Evolutionary conservation across 306 rosid species (phyloP).

Genomic region (Amphicarpaea edgeworthii): DNA sequence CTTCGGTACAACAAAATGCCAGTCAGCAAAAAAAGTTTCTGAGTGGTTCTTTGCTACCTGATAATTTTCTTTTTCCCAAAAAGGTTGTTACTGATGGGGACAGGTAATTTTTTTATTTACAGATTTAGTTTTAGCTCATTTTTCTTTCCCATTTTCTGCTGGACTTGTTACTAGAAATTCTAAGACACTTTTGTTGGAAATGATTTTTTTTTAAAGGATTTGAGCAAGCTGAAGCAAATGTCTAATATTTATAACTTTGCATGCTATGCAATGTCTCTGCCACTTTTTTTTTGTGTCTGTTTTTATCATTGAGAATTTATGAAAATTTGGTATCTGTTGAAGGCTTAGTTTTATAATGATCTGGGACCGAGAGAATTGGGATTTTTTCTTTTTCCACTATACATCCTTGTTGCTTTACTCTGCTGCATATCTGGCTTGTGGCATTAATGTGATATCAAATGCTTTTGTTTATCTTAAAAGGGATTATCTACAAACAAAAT

Average conservation of each 20-base stretch:
- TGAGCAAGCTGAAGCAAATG: conserved; percentile 17
- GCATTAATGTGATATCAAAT: conserved; percentile 26
- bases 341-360: conserved; percentile 23
- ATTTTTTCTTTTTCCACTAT: conserved; percentile 31
- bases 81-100: conserved; percentile 65
- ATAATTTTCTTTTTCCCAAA: conserved; percentile 57
- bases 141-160: conserved; percentile 6
- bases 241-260: conserved; percentile 3
- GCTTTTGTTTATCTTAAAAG: conserved; percentile 58
- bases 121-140: conserved; percentile 11
- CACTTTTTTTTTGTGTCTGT: neutral
- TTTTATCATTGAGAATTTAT: conserved; percentile 28
- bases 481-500: conserved; percentile 77
- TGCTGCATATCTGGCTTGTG: conserved; percentile 36
- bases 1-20: conserved; percentile 52
- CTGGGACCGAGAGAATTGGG: conserved; percentile 7
- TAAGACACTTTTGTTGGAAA: conserved; percentile 17
- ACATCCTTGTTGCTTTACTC: conserved; percentile 21
- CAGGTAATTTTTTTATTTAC: conserved; percentile 55
- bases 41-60: conserved; percentile 67
- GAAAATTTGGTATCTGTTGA: conserved; percentile 31
- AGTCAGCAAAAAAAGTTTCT: conserved; percentile 58
- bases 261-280: neutral
- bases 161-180: conserved; percentile 4
- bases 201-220: conserved; percentile 15